phyloP scores from a whole-genome alignment of 2,329 filamentous ascomycete species.

The Talaromyces amestolkiae region DNA sequence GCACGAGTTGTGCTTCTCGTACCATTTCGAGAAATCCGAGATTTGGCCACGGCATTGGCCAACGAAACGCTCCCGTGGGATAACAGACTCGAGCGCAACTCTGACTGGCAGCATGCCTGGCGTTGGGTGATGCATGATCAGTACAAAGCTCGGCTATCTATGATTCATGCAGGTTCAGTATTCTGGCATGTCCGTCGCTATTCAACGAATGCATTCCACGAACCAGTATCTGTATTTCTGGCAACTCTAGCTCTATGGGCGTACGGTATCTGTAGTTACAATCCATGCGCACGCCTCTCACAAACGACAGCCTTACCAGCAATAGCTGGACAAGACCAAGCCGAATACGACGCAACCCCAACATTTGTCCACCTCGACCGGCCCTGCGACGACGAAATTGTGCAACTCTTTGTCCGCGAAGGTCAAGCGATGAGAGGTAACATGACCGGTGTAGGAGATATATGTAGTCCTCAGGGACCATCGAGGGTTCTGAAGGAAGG shows the following conservation, averaged over 20 bases:
- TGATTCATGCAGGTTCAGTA: slow-evolving; percentile 53
- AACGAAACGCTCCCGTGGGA: slow-evolving; percentile 32
- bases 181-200: slow-evolving; percentile 55
- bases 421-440: slow-evolving; percentile 52
- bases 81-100: slow-evolving; percentile 27
- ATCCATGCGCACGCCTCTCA: slow-evolving; percentile 25
- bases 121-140: slow-evolving; percentile 54
- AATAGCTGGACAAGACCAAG: slow-evolving; percentile 13
- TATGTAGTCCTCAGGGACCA: slow-evolving; percentile 42
- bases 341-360: slow-evolving; percentile 30
- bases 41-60: slow-evolving; percentile 40
- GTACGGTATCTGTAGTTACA: slow-evolving; percentile 39
- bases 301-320: slow-evolving; percentile 22
- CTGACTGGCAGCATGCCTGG: slow-evolving; percentile 44
- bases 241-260: slow-evolving; percentile 51
- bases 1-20: slow-evolving; percentile 54
- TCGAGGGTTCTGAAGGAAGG: slow-evolving; percentile 40
- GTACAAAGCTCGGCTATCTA: slow-evolving; percentile 57
- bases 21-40: slow-evolving; percentile 49
- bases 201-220: slow-evolving; percentile 49
- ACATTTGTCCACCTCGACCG: slow-evolving; percentile 54
- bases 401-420: slow-evolving; percentile 54
- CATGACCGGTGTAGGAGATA: slow-evolving; percentile 54
- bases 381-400: slow-evolving; percentile 58
- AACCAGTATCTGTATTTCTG: slow-evolving; percentile 47